Percentiles rank a stretch among this genome's conserved stretches.
phyloP scores from a whole-genome alignment of 805 yeast species.

The Ogataea nitratoaversa region DNA sequence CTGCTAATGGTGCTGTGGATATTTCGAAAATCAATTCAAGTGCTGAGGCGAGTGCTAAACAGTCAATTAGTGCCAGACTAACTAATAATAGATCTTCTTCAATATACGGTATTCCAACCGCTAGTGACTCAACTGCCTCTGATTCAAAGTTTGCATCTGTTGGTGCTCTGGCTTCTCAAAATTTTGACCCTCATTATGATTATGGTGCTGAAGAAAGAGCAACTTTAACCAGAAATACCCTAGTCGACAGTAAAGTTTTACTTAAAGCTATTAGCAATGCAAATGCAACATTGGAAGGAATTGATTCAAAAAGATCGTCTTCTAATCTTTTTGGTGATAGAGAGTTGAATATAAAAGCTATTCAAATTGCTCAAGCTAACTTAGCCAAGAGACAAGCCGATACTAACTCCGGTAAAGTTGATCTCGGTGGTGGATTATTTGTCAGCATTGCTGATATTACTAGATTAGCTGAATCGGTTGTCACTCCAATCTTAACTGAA shows the following conservation, averaged over 20 bases:
- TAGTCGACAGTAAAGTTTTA: slow-evolving; percentile 41
- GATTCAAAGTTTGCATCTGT: slow-evolving; percentile 48
- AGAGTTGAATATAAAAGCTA: slow-evolving; percentile 61
- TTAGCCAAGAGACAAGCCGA: slow-evolving; percentile 47
- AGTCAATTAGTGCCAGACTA: slow-evolving; percentile 26
- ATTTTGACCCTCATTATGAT: slow-evolving; percentile 31
- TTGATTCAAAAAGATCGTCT: slow-evolving; percentile 24
- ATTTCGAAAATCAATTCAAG: slow-evolving; percentile 47
- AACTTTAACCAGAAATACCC: slow-evolving; percentile 32
- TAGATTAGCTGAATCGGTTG: slow-evolving; percentile 71
- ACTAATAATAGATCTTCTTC: slow-evolving; percentile 17
- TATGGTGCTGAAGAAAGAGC: slow-evolving; percentile 42
- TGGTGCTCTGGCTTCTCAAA: slow-evolving; percentile 56
- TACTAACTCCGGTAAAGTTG: slow-evolving; percentile 48
- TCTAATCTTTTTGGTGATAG: slow-evolving; percentile 25
- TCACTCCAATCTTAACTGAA: slow-evolving; percentile 77
- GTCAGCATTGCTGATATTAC: slow-evolving; percentile 75
- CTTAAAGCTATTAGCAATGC: slow-evolving; percentile 52
- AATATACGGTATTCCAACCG: slow-evolving; percentile 35
- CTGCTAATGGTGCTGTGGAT: slow-evolving; percentile 43
- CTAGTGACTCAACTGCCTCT: slow-evolving; percentile 37
- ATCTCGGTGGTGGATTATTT: slow-evolving; percentile 85
- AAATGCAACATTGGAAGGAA: slow-evolving; percentile 25
- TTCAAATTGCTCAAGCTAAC: slow-evolving; percentile 69
- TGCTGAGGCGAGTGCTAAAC: slow-evolving; percentile 40